phyloP scores from a whole-genome alignment of 768 basidiomycete genomes.

The Tylopilus felleus region DNA sequence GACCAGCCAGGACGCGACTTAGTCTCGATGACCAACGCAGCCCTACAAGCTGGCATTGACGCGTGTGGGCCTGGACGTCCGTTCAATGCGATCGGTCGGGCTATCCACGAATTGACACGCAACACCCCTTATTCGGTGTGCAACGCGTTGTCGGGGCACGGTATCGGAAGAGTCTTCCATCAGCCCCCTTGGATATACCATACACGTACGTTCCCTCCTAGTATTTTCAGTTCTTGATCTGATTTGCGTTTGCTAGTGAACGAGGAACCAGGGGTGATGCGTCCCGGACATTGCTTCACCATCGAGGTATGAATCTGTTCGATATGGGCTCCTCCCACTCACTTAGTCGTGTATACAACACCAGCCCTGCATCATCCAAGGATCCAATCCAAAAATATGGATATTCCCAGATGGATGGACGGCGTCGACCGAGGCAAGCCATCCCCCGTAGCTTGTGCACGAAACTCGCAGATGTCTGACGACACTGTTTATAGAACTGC shows the following conservation, averaged over 20 bases:
- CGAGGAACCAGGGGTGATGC: conserved; percentile 78
- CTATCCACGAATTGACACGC: conserved; percentile 55
- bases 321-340: neutral
- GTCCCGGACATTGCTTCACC: conserved; percentile 86
- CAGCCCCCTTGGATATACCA: conserved; percentile 81
- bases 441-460: neutral
- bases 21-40: conserved; percentile 56
- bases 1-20: conserved; percentile 69
- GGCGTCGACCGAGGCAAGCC: conserved; percentile 74
- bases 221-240: neutral
- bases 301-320: conserved; percentile 60
- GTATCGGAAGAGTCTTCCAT: conserved; percentile 82
- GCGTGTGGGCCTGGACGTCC: conserved; percentile 71
- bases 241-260: conserved; percentile 54
- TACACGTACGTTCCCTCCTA: conserved; percentile 43
- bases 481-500: conserved; percentile 54
- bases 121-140: conserved; percentile 54
- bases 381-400: conserved; percentile 61
- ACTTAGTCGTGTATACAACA: neutral
- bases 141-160: conserved; percentile 77
- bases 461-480: neutral
- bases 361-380: conserved; percentile 78
- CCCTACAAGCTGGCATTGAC: conserved; percentile 65
- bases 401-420: conserved; percentile 94
- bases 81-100: conserved; percentile 67